phyloP scores from a whole-genome alignment of 305 asterid species.

The Rubia tinctorum region DNA sequence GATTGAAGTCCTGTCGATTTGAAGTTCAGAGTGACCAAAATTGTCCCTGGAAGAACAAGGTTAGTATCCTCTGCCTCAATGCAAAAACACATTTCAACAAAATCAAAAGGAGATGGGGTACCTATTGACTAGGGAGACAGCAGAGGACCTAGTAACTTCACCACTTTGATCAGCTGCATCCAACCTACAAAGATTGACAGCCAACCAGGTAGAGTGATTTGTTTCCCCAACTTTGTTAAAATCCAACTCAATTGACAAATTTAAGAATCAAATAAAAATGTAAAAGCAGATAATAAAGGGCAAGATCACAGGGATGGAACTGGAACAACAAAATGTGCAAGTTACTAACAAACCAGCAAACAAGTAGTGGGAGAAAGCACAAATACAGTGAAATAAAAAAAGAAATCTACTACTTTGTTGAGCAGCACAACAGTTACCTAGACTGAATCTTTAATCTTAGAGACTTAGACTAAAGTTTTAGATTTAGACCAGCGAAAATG shows the following conservation, averaged over 20 bases:
- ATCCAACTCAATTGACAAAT: not conserved
- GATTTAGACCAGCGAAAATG: not conserved
- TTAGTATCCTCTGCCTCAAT: conserved; percentile 1
- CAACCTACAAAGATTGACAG: conserved; percentile 42
- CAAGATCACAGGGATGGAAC: not conserved
- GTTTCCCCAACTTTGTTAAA: not conserved
- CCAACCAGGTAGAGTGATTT: conserved; percentile 9
- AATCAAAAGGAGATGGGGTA: conserved; percentile 19
- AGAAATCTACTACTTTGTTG: not conserved
- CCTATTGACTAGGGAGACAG: conserved; percentile 68
- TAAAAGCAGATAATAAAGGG: not conserved
- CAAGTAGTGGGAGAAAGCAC: not conserved
- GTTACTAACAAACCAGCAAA: too few relatives aligned
- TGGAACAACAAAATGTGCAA: too few relatives aligned
- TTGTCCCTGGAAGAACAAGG: conserved; percentile 55
- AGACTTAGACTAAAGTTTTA: not conserved
- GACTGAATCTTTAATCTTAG: not conserved
- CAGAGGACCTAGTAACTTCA: conserved; percentile 62
- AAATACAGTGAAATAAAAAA: not conserved
- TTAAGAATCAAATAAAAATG: not conserved
- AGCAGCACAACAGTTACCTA: not conserved
- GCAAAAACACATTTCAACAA: not conserved
- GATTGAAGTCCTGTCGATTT: conserved; percentile 55
- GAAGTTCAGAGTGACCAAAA: conserved; percentile 61
- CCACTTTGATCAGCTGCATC: conserved; percentile 98